Conservation (phyloP, 192 early-diverging fungal species). For the Spizellomyces sp. region DNA sequence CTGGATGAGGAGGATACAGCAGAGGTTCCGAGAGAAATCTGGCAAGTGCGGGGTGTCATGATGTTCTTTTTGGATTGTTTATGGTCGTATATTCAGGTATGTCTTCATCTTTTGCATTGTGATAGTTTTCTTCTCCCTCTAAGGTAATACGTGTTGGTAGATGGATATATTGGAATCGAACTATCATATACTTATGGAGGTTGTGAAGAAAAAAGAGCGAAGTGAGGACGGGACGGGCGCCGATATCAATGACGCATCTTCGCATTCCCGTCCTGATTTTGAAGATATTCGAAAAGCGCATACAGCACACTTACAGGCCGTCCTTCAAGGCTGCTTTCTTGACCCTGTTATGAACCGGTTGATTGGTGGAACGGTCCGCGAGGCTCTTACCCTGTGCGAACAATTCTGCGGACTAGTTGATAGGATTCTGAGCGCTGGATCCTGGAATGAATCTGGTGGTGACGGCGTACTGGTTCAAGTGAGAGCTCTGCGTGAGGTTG, state of each 20-base stretch:
- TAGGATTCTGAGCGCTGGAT: background rate
- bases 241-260: no score
- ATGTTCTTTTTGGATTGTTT: constrained; percentile 70
- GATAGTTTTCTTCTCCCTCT: background rate
- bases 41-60: constrained; percentile 61
- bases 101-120: background rate
- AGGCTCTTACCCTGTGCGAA: constrained; percentile 15
- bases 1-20: background rate
- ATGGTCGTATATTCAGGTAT: constrained; percentile 74
- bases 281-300: constrained; percentile 36
- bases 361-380: constrained; percentile 10
- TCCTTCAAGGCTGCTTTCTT: constrained; percentile 39
- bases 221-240: no score
- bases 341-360: background rate
- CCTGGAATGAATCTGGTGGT: background rate
- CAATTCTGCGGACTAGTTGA: constrained; percentile 37
- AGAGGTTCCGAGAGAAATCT: constrained; percentile 29
- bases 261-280: constrained; percentile 19
- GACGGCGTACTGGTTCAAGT: background rate
- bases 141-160: background rate
- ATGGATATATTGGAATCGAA: constrained; percentile 43
- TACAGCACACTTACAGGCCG: constrained; percentile 20
- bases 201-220: background rate
- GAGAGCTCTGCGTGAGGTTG: no score
- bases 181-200: constrained; percentile 17